These are phyloP conservation scores for Boletus edulis DNA, from an alignment of 768 basidiomycete species.

Conservation along the genomic window DNA sequence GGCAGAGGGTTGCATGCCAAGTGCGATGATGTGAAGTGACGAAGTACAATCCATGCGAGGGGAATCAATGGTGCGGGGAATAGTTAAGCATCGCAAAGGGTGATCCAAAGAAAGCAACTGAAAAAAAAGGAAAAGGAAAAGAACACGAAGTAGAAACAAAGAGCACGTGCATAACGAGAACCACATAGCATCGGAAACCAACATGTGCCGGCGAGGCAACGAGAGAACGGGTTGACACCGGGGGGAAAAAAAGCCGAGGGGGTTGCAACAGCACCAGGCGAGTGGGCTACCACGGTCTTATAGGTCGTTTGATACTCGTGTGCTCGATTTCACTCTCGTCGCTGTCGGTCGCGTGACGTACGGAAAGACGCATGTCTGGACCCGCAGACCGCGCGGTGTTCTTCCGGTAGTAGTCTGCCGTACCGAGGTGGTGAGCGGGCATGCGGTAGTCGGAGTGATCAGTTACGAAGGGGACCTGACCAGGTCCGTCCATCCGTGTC, in stretches of 20 bases:
- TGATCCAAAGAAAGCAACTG: slow-evolving; percentile 10
- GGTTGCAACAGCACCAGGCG: not conserved
- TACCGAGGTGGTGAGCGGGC: slow-evolving; percentile 4
- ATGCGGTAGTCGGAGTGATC: slow-evolving; percentile 17
- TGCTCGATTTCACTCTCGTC: slow-evolving; percentile 39
- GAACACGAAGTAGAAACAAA: not conserved
- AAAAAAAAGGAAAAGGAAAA: not conserved
- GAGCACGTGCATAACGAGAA: not conserved
- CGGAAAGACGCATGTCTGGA: slow-evolving; percentile 23
- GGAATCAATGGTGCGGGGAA: slow-evolving; percentile 18
- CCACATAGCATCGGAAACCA: slow-evolving; percentile 1
- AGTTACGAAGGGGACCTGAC: slow-evolving; percentile 5
- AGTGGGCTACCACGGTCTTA: slow-evolving; percentile 44
- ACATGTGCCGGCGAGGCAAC: not conserved
- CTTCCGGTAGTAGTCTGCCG: slow-evolving; percentile 17
- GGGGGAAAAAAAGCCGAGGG: not conserved
- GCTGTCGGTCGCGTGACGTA: slow-evolving; percentile 26
- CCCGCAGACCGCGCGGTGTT: slow-evolving; percentile 16
- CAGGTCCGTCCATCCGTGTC: slow-evolving; percentile 9
- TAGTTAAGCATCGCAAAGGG: slow-evolving; percentile 11
- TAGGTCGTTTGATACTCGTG: slow-evolving; percentile 32
- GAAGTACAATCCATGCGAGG: slow-evolving; percentile 13
- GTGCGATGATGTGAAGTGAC: slow-evolving; percentile 11
- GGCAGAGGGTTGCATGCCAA: not conserved
- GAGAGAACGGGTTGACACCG: not conserved